Evolutionary conservation across 75 land plant species (phyloP), one percentile per base, ranked within the genome.

Genomic region (Selaginella moellendorffii): DNA sequence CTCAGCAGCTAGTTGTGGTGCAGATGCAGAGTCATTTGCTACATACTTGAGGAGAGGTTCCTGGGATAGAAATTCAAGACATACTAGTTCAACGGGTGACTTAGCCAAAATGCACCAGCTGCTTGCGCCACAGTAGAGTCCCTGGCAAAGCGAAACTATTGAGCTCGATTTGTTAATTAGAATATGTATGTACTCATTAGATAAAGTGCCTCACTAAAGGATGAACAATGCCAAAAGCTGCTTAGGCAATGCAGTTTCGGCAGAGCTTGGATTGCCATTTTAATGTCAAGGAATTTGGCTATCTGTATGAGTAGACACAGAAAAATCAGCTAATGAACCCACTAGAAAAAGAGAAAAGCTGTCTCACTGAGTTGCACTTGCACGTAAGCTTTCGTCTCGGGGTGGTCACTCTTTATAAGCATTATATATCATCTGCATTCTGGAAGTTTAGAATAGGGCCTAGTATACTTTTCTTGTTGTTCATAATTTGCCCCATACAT

Each of bases 1-100:
- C 24, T 78, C 78, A 62, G 96, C 89, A 59, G 81, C 75, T 18
- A 75, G 72, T 26, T 69, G 65, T 9, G 96, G 86, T 28, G 79
- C 19, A 63, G 46, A 5, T 36, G 46, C 5, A 36, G 10, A 5
- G 46, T 36, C 8, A 1, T 27, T 62, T 18, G 31, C 21, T 27
- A 67, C 27, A 22, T 65, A 26, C 25, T 62, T 63, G 21, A 24
- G 24, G 24, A 68, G 30, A 29, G 30, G 17, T 14, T 20, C 26
- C 52, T 18, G 63, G 21, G 66, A 31, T 0, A 63, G 20, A 73
- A 26, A 30, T 82, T 85, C 85, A 21, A 31, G 0, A 24, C 78
- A 66, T 80, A 83, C 85, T 60, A 84, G 67, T 61, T 85, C 88
- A 62, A 64, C 27, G 18, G 76, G 63, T 64, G 31, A 70, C 19